phyloP scores from a whole-genome alignment of 2,329 filamentous ascomycete species.

The Lasiodiplodia gonubiensis region DNA sequence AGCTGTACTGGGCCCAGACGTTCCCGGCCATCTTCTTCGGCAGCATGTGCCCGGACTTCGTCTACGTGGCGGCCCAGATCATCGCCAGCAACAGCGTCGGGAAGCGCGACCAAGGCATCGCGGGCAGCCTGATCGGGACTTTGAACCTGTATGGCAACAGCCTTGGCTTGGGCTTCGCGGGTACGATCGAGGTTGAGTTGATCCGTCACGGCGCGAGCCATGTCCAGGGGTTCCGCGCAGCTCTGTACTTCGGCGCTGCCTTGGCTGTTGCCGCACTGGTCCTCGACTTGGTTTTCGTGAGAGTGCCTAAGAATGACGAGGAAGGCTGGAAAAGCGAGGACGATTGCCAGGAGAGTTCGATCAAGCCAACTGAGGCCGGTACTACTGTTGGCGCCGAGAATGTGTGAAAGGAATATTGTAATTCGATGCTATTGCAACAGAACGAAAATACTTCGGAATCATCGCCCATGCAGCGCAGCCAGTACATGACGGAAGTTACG shows the following conservation, averaged over 20 bases:
- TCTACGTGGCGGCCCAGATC: constrained; percentile 58
- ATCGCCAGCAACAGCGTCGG: constrained; percentile 60
- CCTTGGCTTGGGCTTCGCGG: constrained; percentile 53
- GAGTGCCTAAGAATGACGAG: constrained; percentile 41
- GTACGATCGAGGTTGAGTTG: constrained; percentile 45
- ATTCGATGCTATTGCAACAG: no score
- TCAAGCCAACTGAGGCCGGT: no score
- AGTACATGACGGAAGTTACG: no score
- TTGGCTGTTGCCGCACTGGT: constrained; percentile 39
- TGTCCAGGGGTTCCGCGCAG: constrained; percentile 41
- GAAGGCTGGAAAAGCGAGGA: constrained; percentile 31
- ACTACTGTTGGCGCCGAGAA: no score
- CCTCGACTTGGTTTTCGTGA: constrained; percentile 40
- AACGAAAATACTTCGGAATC: no score
- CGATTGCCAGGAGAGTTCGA: background rate
- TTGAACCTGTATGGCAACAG: constrained; percentile 52
- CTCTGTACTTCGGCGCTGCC: constrained; percentile 41
- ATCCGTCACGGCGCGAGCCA: constrained; percentile 29
- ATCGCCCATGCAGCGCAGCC: no score
- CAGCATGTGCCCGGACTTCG: constrained; percentile 55
- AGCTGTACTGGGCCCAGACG: constrained; percentile 19
- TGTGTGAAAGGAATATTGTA: no score
- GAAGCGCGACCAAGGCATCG: constrained; percentile 57
- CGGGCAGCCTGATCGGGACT: constrained; percentile 56
- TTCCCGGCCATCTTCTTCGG: constrained; percentile 40